Evolutionary conservation across 257 asterid genomes (phyloP), one percentile per base, ranked within the genome.

Genomic region (Solanum neorickii): DNA sequence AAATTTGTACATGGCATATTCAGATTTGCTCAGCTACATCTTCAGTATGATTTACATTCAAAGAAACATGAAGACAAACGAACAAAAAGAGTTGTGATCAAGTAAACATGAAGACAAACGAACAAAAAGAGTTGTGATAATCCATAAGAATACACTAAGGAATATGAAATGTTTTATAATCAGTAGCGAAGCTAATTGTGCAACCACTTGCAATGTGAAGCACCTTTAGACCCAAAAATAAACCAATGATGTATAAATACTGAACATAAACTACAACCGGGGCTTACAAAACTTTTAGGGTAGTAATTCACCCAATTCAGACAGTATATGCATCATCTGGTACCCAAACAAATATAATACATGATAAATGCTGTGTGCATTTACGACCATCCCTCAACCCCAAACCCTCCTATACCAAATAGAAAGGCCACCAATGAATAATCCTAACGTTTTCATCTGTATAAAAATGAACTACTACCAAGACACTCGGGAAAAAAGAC

Each of bases 151-250:
- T 52, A 73, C 75, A 35, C 72, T 13, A 84, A 89, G 86, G 89
- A 87, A 87, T 87, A 87, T 5, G 88, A 89, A 31, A 41, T 39
- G 83, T 89, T 66, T 68, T 87, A 87, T 88, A 87, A 68, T 87
- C 82, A 84, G 65, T 82, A 37, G 39, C 84, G 25, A 87, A 29
- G 88, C 89, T 56, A 41, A 72, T 31, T 69, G 73, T 29, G 47
- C 18, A 56, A 75, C 84, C 85, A 42, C 18, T 83, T 83, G n/a
- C 27, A 37, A 31, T 16, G 31, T 11, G 52, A 66, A 84, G 85
- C 75, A 84, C 23, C 46, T 85, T n/a, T 83, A 12, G 70, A 84
- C 87, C 86, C 73, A 86, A 49, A 89, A 89, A 84, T 25, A 60
- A 69, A 89, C 87, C 91, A 84, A 89, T 89, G 82, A 84, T 78